Evolutionary conservation across 2,329 filamentous ascomycete species (phyloP).

Genomic region (Monosporascus sp.): DNA sequence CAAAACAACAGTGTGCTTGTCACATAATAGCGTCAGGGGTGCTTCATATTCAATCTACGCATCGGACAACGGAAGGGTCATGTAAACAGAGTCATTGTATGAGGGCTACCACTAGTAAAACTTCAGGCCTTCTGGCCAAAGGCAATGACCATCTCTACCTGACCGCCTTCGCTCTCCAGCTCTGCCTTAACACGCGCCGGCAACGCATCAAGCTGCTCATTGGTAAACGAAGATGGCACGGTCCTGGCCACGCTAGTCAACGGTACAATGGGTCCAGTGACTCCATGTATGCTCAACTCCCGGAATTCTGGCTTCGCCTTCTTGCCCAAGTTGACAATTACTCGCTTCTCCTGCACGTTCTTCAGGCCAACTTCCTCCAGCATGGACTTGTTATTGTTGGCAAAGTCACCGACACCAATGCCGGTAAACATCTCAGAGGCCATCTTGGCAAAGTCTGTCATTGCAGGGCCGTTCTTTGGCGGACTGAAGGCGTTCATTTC

Average conservation of each 20-base stretch:
- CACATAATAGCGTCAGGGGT: too few relatives aligned
- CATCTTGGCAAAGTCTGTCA: neutral
- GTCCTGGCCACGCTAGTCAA: neutral
- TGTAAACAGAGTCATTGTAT: too few relatives aligned
- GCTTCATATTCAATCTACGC: too few relatives aligned
- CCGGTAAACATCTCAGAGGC: neutral
- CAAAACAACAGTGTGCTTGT: too few relatives aligned
- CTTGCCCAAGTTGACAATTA: neutral
- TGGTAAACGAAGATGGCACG: neutral
- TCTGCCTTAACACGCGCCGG: too few relatives aligned
- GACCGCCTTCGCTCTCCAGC: too few relatives aligned
- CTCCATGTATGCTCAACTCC: neutral
- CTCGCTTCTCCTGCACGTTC: neutral
- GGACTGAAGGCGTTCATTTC: neutral
- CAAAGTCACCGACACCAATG: neutral
- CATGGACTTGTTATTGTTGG: neutral
- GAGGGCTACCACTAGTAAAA: too few relatives aligned
- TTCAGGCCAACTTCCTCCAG: neutral
- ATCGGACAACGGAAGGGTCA: too few relatives aligned
- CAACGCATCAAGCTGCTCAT: neutral
- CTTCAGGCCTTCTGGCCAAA: too few relatives aligned
- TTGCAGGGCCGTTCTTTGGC: neutral
- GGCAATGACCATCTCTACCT: too few relatives aligned
- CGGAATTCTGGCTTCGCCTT: neutral
- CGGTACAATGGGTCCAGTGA: neutral